Evolutionary conservation across 495 filamentous ascomycete species (phyloP).

Genomic region (Cercophora scortea): DNA sequence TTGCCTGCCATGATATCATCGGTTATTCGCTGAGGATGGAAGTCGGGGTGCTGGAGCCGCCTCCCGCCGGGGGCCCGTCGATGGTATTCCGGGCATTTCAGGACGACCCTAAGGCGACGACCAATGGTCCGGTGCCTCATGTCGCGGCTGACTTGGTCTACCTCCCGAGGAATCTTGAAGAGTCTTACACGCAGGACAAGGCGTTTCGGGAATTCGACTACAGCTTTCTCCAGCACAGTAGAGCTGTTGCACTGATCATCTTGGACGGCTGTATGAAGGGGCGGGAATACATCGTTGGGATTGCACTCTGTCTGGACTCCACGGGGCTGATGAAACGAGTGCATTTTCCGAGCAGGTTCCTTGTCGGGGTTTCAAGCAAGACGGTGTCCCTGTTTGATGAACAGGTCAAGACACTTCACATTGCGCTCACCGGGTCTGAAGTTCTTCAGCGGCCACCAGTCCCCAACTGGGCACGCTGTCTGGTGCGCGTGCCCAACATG

Average conservation of each 20-base stretch:
- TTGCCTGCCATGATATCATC: conserved; percentile 4
- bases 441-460: conserved; percentile 2
- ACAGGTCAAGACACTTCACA: neutral
- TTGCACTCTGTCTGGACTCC: conserved; percentile 4
- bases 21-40: conserved; percentile 7
- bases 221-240: conserved; percentile 2
- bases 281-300: conserved; percentile 2
- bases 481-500: conserved; percentile 1
- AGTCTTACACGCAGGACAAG: neutral
- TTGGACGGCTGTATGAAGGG: conserved; percentile 4
- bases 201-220: conserved; percentile 5
- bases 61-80: neutral
- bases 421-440: conserved; percentile 1
- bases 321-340: conserved; percentile 3
- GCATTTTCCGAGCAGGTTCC: conserved; percentile 4
- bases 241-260: neutral
- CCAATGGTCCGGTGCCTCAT: neutral
- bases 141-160: neutral
- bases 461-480: conserved; percentile 3
- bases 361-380: neutral
- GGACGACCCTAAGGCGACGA: neutral
- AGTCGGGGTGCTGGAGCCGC: neutral
- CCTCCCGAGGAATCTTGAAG: conserved; percentile 1
- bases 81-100: neutral
- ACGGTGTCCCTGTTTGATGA: neutral